A percentile compares a stretch with the other conserved stretches of the same genome.
Conservation (phyloP, 2,329 filamentous ascomycete species). For the Didymella exigua region DNA sequence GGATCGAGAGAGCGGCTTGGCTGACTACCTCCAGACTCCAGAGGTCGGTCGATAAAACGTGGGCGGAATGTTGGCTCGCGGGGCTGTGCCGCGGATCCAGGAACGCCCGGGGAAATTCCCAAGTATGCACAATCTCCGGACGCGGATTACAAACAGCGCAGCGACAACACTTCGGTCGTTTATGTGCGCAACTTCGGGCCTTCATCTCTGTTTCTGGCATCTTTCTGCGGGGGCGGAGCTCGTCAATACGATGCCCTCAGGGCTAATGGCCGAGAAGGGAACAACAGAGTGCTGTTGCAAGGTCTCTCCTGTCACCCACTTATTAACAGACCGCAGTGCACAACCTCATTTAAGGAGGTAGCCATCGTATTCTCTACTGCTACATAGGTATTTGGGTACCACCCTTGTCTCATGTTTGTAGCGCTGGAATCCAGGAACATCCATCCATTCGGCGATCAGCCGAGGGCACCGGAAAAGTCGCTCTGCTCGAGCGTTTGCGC, state of each 20-base stretch:
- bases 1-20: background rate
- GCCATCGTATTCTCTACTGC: background rate
- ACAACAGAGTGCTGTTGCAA: background rate
- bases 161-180: background rate
- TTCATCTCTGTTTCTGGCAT: background rate
- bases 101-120: slow-evolving; percentile 2
- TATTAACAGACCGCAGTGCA: no score
- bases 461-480: background rate
- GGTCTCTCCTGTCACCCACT: background rate
- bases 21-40: background rate
- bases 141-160: background rate
- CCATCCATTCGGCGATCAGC: background rate
- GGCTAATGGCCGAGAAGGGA: background rate
- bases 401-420: background rate
- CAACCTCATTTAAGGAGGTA: background rate
- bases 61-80: background rate
- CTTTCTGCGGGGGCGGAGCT: slow-evolving; percentile 7
- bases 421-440: background rate
- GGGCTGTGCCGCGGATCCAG: background rate
- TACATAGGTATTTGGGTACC: background rate
- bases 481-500: background rate
- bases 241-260: background rate
- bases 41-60: background rate
- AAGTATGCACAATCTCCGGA: background rate
- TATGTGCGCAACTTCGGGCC: background rate